Conservation (phyloP, 2,329 filamentous ascomycete species). For the Aspergillus novofumigatus region DNA sequence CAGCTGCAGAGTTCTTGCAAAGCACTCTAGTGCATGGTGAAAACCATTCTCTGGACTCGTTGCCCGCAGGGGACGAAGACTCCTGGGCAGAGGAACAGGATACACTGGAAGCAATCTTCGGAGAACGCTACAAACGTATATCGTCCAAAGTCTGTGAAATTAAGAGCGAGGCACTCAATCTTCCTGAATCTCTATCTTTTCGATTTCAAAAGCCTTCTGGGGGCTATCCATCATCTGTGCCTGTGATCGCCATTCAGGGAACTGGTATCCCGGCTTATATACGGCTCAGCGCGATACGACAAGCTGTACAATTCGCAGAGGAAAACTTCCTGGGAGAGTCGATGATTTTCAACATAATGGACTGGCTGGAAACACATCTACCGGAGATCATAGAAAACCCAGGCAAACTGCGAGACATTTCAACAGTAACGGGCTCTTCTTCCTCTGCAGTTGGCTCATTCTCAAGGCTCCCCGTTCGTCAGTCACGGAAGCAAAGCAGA, state of each 20-base stretch:
- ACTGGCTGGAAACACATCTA: conserved; percentile 86
- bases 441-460: conserved; percentile 11
- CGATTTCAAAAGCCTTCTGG: conserved; percentile 67
- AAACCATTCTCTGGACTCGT: conserved; percentile 7
- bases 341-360: conserved; percentile 84
- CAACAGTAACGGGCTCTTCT: conserved; percentile 65
- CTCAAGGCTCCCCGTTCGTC: conserved; percentile 23
- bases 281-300: conserved; percentile 78
- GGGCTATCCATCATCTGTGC: conserved; percentile 65
- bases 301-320: conserved; percentile 67
- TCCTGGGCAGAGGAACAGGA: conserved; percentile 84
- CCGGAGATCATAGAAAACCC: conserved; percentile 79
- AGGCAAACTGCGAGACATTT: conserved; percentile 78
- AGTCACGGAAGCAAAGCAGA: conserved; percentile 46
- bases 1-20: conserved; percentile 77
- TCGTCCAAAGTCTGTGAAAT: conserved; percentile 67
- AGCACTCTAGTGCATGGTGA: conserved; percentile 56
- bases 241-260: conserved; percentile 65
- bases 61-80: conserved; percentile 36
- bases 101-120: conserved; percentile 82
- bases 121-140: conserved; percentile 62
- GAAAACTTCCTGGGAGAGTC: conserved; percentile 73
- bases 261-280: conserved; percentile 82
- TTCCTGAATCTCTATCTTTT: conserved; percentile 46
- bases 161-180: conserved; percentile 51